phyloP scores from a whole-genome alignment of 176 grass and related monocot genomes.

The Eremochloa ophiuroides region DNA sequence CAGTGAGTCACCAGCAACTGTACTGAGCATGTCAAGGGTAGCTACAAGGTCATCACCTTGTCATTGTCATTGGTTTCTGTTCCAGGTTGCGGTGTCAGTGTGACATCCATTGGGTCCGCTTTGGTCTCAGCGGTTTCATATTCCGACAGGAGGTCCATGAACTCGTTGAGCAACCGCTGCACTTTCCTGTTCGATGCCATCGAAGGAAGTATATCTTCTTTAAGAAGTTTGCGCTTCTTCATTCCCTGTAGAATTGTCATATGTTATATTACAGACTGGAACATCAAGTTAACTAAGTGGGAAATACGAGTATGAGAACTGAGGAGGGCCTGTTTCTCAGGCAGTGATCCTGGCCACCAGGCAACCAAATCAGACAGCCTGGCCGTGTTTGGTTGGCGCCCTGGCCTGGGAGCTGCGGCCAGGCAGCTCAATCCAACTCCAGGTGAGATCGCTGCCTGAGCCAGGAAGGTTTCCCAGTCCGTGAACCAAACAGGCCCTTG shows the following conservation, averaged over 20 bases:
- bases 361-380: background rate
- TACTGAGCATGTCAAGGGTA: background rate
- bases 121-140: constrained; percentile 44
- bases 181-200: constrained; percentile 94
- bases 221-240: constrained; percentile 81
- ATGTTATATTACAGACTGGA: background rate
- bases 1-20: constrained; percentile 28
- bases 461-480: too few species aligned
- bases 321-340: background rate
- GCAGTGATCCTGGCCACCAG: background rate
- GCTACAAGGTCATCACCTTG: background rate
- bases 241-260: constrained; percentile 62
- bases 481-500: too few species aligned
- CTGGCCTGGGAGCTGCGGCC: too few species aligned
- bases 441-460: too few species aligned
- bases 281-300: background rate
- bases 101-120: constrained; percentile 40
- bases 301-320: background rate
- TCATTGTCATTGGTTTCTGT: background rate
- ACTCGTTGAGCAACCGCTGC: constrained; percentile 83
- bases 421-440: too few species aligned
- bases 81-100: background rate
- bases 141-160: constrained; percentile 84
- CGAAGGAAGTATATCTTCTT: constrained; percentile 78
- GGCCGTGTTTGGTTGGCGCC: too few species aligned